Conservation (phyloP, 192 early-diverging fungal species). For the Coemansia biformis region DNA sequence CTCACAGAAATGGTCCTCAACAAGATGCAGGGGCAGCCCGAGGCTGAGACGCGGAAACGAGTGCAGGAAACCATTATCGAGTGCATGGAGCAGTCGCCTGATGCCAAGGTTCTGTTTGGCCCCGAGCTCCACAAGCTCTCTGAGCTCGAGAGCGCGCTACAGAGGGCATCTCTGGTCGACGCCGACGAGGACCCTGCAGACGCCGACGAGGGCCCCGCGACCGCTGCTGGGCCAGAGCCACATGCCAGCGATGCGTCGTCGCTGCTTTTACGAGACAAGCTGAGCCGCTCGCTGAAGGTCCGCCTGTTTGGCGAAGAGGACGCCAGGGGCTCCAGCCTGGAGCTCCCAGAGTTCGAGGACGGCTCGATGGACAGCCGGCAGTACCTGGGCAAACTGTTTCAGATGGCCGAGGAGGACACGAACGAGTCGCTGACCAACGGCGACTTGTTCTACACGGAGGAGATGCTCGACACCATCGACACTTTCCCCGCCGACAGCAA, state of each 20-base stretch:
- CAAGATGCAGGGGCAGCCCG: background rate
- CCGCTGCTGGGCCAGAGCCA: too few relatives aligned
- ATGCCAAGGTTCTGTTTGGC: constrained; percentile 11
- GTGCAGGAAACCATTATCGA: constrained; percentile 12
- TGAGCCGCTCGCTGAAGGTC: too few relatives aligned
- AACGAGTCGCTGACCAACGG: constrained; percentile 21
- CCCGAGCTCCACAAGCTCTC: constrained; percentile 8
- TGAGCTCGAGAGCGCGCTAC: constrained; percentile 11
- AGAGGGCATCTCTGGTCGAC: constrained; percentile 7
- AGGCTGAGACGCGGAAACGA: constrained; percentile 2
- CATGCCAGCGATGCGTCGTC: too few relatives aligned
- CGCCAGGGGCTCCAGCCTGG: constrained; percentile 1
- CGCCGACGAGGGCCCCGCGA: too few relatives aligned
- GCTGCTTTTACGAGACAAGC: too few relatives aligned
- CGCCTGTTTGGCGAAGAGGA: background rate
- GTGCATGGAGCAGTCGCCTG: constrained; percentile 12
- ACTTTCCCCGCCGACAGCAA: constrained; percentile 73
- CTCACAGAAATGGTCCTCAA: constrained; percentile 15
- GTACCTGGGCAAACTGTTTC: constrained; percentile 9
- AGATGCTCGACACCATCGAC: constrained; percentile 40
- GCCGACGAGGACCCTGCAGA: too few relatives aligned
- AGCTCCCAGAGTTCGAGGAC: background rate
- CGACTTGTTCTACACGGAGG: constrained; percentile 45
- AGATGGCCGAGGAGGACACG: constrained; percentile 2
- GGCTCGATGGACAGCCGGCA: constrained; percentile 4